These are phyloP conservation scores for Dendrobium nobile DNA, from an alignment of 106 monocot genomes.

Conservation along the genomic window DNA sequence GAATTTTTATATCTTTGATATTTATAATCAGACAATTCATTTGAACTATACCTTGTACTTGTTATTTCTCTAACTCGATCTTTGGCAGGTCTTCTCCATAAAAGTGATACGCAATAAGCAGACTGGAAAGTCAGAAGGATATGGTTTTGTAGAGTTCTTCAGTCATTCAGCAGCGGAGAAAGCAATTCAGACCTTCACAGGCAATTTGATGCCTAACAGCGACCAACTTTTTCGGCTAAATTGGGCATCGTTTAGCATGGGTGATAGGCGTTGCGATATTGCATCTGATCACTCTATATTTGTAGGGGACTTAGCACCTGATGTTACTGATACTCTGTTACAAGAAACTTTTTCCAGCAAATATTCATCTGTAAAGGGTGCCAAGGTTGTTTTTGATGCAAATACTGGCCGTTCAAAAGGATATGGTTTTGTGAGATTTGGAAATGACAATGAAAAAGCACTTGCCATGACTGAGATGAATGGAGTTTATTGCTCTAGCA, in stretches of 20 bases:
- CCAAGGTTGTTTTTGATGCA: constrained; percentile 37
- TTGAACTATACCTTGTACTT: neutral
- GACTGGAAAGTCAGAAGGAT: constrained; percentile 63
- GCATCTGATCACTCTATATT: constrained; percentile 56
- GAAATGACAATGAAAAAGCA: constrained; percentile 34
- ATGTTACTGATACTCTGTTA: constrained; percentile 28
- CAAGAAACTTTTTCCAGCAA: constrained; percentile 33
- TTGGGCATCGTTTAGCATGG: constrained; percentile 61
- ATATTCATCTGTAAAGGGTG: constrained; percentile 33
- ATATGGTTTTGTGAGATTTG: constrained; percentile 45
- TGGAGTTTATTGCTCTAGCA: constrained; percentile 29
- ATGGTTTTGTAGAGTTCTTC: constrained; percentile 69
- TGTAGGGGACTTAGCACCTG: constrained; percentile 50
- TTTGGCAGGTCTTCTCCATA: constrained; percentile 35
- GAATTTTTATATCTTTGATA: neutral
- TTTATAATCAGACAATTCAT: neutral
- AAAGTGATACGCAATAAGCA: constrained; percentile 76
- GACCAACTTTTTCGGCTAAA: constrained; percentile 66
- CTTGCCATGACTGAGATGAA: constrained; percentile 43
- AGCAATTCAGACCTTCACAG: constrained; percentile 44
- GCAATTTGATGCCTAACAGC: constrained; percentile 51
- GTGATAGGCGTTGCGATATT: constrained; percentile 43
- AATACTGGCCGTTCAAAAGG: constrained; percentile 37
- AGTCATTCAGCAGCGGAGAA: constrained; percentile 45
- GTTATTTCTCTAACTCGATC: neutral